Evolutionary conservation across 805 yeast species (phyloP), one percentile per base, ranked within the genome.

Genomic region (Grigorovia transvaalensis): DNA sequence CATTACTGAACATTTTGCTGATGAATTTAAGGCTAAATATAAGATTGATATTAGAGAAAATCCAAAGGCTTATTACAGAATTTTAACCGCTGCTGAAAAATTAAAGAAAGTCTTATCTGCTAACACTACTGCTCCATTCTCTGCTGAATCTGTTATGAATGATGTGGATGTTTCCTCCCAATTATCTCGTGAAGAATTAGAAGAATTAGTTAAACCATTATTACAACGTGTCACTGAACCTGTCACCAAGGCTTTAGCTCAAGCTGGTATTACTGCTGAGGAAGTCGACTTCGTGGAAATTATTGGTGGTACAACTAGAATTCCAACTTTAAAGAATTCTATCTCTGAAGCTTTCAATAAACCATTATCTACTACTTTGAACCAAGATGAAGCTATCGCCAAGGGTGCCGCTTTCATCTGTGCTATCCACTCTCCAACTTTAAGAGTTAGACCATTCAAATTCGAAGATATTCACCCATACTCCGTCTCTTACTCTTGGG

Each of bases 361-460:
- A 75, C 84, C 76, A 63, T 77, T 93, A 68, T 87, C 96, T 44
- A 85, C 86, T 77, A 95, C 98, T 62, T 81, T 95, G 74, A 93
- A 93, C 80, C 97, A 90, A 76, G 99, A 93, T 70, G 99, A 93
- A 79, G 96, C 99, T 57, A 85, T 91, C 70, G 98, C 99, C 52
- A 88, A 91, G 73, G 99, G 99, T 77, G 95, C 96, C 64, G 96
- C 99, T 48, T 93, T 93, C 74, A 86, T 93, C 66, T 93, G 99
- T 73, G 99, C 99, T 61, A 87, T 89, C 76, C 98, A 90, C 79
- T 91, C 98, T 40, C 99, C 99, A 73, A 90, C 97, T 59, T 82
- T 93, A 65, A 87, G 99, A 76, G 99, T 93, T 50, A 86, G 98
- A 75, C 96, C 96, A 60, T 93, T 93, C 85, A 91, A 91, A 75